Conservation (phyloP, 768 basidiomycete genomes). For the Ramaria sp. region DNA sequence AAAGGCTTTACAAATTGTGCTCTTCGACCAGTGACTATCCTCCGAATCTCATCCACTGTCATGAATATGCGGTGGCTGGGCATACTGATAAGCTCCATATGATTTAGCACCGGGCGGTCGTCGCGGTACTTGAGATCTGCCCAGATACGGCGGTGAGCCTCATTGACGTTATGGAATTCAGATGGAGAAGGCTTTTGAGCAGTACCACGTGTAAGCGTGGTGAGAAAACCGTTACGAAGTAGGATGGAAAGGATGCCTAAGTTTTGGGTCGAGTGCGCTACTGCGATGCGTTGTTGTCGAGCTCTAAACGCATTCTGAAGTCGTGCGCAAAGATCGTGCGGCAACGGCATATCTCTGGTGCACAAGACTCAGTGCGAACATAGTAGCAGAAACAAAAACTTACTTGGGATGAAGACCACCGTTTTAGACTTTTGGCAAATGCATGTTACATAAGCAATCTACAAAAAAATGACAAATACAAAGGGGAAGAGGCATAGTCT, state of each 20-base stretch:
- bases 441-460: no score
- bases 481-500: no score
- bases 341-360: slow-evolving; percentile 36
- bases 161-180: slow-evolving; percentile 45
- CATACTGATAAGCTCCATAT: slow-evolving; percentile 75
- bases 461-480: no score
- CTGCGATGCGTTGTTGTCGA: slow-evolving; percentile 63
- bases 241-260: slow-evolving; percentile 89
- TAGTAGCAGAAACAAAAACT: neutral
- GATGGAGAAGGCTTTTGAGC: slow-evolving; percentile 49
- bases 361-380: neutral
- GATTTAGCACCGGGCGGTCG: slow-evolving; percentile 69
- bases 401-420: neutral
- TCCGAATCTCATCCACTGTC: slow-evolving; percentile 56
- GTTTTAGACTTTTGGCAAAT: neutral
- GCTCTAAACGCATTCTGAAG: slow-evolving; percentile 89
- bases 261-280: slow-evolving; percentile 81
- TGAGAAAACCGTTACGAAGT: slow-evolving; percentile 81
- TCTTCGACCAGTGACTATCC: slow-evolving; percentile 73
- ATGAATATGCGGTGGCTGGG: slow-evolving; percentile 77
- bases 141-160: slow-evolving; percentile 78
- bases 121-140: slow-evolving; percentile 89
- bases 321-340: slow-evolving; percentile 82
- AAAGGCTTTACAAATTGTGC: slow-evolving; percentile 75
- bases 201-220: slow-evolving; percentile 73